Evolutionary conservation across 441 rosid genomes (phyloP).

Genomic region (Croton setiger): DNA sequence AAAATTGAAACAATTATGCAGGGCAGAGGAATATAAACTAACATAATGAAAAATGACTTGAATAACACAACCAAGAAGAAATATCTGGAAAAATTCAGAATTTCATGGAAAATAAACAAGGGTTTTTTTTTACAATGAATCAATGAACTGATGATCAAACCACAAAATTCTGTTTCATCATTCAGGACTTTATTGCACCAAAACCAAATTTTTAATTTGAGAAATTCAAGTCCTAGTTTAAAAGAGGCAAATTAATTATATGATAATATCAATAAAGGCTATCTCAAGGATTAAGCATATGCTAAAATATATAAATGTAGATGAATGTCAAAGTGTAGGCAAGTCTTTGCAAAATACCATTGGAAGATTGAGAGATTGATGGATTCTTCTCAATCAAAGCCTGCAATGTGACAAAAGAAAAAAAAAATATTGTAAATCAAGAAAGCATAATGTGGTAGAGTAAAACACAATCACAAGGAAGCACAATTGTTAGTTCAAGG

Average conservation of each 20-base stretch:
- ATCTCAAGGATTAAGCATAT: neutral
- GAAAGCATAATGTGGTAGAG: neutral
- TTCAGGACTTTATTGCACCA: neutral
- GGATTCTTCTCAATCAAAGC: conserved; percentile 86
- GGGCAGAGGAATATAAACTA: no score
- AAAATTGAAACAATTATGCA: neutral
- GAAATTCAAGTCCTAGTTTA: neutral
- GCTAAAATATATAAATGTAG: conserved; percentile 2
- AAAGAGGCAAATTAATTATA: no score
- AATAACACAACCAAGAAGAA: neutral
- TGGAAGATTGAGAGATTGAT: conserved; percentile 47
- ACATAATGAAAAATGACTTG: no score
- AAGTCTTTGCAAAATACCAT: conserved; percentile 40
- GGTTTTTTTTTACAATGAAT: neutral
- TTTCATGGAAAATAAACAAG: neutral
- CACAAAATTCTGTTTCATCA: neutral
- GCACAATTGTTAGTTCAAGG: neutral
- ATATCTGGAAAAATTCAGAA: conserved; percentile 1
- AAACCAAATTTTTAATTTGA: neutral
- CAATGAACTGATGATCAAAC: neutral
- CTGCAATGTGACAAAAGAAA: conserved; percentile 31
- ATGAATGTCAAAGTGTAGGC: neutral
- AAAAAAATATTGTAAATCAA: neutral
- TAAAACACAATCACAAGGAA: neutral
- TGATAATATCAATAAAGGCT: no score